A percentile compares a stretch with the other conserved stretches of the same genome.
These are phyloP conservation scores for Lentithecium fluviatile DNA, from an alignment of 495 filamentous ascomycete genomes.

Conservation along the genomic window DNA sequence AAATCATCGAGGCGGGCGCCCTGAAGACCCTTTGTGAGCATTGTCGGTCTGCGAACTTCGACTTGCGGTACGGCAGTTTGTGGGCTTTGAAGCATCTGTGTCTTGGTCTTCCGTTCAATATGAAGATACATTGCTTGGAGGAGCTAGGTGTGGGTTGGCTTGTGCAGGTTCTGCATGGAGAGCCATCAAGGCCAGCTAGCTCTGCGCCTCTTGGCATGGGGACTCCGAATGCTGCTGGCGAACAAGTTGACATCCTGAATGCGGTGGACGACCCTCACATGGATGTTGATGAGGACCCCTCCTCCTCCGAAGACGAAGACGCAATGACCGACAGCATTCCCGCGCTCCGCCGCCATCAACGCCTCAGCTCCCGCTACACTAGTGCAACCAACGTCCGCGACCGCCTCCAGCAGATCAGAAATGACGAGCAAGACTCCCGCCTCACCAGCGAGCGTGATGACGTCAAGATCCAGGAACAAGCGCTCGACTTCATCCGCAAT, in stretches of 20 bases:
- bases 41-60: slow-evolving; percentile 70
- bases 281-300: slow-evolving; percentile 41
- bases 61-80: slow-evolving; percentile 73
- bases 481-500: slow-evolving; percentile 82
- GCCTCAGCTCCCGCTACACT: slow-evolving; percentile 40
- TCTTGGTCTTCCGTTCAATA: slow-evolving; percentile 59
- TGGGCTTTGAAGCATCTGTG: slow-evolving; percentile 94
- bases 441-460: slow-evolving; percentile 72
- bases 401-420: slow-evolving; percentile 53
- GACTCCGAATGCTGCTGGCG: slow-evolving; percentile 63
- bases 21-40: slow-evolving; percentile 78
- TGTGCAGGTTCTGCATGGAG: slow-evolving; percentile 44
- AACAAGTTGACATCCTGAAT: slow-evolving; percentile 66
- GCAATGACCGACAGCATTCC: slow-evolving; percentile 55
- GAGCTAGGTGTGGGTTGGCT: slow-evolving; percentile 78
- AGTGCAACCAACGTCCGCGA: slow-evolving; percentile 30
- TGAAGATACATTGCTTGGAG: slow-evolving; percentile 73
- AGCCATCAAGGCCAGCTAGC: slow-evolving; percentile 13
- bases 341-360: slow-evolving; percentile 44
- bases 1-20: slow-evolving; percentile 72
- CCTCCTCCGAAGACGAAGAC: slow-evolving; percentile 46
- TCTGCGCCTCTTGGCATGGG: slow-evolving; percentile 51
- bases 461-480: slow-evolving; percentile 84
- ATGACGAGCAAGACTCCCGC: slow-evolving; percentile 55
- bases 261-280: slow-evolving; percentile 50